Base-by-base conservation (phyloP, 306 rosid species). In the Arachis hypogaea region DNA sequence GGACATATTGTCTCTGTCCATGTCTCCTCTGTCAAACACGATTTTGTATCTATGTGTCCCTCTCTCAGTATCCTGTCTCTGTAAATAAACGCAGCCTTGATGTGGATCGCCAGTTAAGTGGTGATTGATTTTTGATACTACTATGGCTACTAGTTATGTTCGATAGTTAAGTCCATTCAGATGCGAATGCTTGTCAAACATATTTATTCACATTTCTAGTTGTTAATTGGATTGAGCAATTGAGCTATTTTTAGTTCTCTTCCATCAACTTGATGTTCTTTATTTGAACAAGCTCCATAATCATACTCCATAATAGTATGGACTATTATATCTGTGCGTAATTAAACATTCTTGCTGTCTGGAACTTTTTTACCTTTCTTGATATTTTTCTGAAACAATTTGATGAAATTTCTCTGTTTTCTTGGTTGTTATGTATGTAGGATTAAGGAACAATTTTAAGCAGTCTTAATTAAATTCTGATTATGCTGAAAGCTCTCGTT, bases 201-300 rank as follows among this genome's bases (percentile, higher is more conserved):
- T 22, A 22, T 22, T 22, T 22, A 22, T 22, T 22, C 28, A 22
- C 28, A 22, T n/a, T 33, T 57, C 49, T 44, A 6, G 11, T 22
- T 22, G 1, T 22, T 22, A 22, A 22, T 22, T 22, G 28, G 28
- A 22, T 22, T 22, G 28, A 22, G 28, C 28, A 22, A 1, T 54
- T 65, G 58, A 74, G 63, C 63, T 43, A 28, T 36, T 14, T 69
- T 40, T 59, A 22, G 41, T 29, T 59, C 7, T 71, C n/a, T 18
- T 38, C 45, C 36, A 11, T 47, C 41, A 59, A 43, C 63, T 38
- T n/a, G 56, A 58, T 5, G 28, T 22, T 22, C 28, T 22, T 22
- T 22, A 22, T 22, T 22, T 22, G 1, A 22, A 22, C 28, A 22
- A 45, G 68, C 57, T 69, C 22, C 14, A n/a, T 43, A 65, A 5